Evolutionary conservation across 106 monocot genomes (phyloP).

Genomic region (Phalaenopsis equestris): DNA sequence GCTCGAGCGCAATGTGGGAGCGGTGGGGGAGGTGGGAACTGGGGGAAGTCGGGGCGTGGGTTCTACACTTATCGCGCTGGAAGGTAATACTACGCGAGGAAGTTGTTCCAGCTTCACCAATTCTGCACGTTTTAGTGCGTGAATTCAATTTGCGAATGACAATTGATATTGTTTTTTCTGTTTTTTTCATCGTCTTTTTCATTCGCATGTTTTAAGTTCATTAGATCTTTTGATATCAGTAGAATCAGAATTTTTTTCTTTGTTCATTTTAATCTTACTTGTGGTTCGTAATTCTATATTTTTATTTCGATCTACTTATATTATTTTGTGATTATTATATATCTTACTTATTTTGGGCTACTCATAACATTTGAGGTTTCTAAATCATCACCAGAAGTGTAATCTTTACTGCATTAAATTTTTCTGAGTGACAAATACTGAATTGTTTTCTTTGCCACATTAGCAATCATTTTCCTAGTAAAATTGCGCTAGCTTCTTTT

Average conservation of each 20-base stretch:
- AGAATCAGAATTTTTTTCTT: no score
- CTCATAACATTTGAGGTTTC: no score
- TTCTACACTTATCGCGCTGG: constrained; percentile 64
- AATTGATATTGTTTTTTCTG: background rate
- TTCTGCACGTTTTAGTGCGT: background rate
- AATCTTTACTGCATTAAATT: no score
- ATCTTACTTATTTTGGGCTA: background rate
- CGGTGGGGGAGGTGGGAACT: background rate
- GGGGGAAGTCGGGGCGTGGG: constrained; percentile 32
- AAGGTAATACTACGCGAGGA: constrained; percentile 13
- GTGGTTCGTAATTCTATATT: background rate
- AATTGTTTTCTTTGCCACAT: no score
- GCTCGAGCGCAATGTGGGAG: constrained; percentile 24
- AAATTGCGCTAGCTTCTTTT: no score
- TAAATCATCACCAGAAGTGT: no score
- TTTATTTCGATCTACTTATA: background rate
- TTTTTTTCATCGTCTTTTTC: background rate
- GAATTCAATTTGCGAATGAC: background rate
- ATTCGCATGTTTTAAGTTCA: background rate
- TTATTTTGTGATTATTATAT: no score
- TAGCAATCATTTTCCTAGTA: no score
- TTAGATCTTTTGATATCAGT: background rate
- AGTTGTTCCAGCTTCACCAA: background rate
- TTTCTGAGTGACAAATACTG: no score
- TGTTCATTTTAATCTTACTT: no score